These are phyloP conservation scores for Suillus bovinus DNA, from an alignment of 768 basidiomycete genomes.

Conservation along the genomic window DNA sequence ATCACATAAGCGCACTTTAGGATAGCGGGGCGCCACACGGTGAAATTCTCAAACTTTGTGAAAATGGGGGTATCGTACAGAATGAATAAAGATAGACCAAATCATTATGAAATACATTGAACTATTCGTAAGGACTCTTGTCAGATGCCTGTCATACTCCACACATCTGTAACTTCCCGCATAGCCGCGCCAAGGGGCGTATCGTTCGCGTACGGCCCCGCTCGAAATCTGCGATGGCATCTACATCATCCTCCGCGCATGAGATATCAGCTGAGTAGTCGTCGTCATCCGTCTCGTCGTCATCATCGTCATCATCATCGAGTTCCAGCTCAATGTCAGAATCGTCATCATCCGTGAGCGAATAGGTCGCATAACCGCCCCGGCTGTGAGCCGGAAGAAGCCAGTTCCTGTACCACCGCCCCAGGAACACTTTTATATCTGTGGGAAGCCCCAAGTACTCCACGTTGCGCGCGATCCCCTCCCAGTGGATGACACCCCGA, in stretches of 20 bases:
- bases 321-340: constrained; percentile 32
- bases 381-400: constrained; percentile 38
- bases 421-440: constrained; percentile 76
- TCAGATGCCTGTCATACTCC: constrained; percentile 13
- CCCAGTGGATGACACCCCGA: constrained; percentile 71
- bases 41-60: no score
- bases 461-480: constrained; percentile 85
- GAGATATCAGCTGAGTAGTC: constrained; percentile 33
- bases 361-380: constrained; percentile 23
- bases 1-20: no score
- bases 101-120: constrained; percentile 14
- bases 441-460: constrained; percentile 81
- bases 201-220: constrained; percentile 43
- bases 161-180: constrained; percentile 26
- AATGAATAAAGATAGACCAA: constrained; percentile 17
- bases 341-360: constrained; percentile 38
- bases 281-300: constrained; percentile 29
- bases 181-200: constrained; percentile 38
- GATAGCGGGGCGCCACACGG: not conserved
- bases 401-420: constrained; percentile 74
- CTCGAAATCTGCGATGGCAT: constrained; percentile 39
- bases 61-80: not conserved
- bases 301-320: constrained; percentile 24
- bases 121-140: not conserved
- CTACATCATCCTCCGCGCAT: constrained; percentile 40